A percentile compares a stretch with the other conserved stretches of the same genome.
Conservation (phyloP, 352 stramenopile genomes). For the Hyaloperonospora arabidopsidis region DNA sequence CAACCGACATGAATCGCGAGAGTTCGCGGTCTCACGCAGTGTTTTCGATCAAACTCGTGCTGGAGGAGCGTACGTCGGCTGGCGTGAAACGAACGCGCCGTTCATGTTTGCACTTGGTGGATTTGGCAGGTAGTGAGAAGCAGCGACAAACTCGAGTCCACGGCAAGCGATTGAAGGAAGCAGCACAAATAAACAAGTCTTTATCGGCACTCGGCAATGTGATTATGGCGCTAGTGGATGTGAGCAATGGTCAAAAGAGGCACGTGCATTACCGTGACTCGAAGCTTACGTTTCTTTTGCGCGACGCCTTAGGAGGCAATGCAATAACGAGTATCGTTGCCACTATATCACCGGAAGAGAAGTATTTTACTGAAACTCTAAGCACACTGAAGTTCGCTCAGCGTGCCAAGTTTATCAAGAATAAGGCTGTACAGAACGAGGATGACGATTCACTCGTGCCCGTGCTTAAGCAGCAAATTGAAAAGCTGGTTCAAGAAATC, state of each 20-base stretch:
- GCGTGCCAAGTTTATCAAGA: conserved; percentile 86
- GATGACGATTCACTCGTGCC: conserved; percentile 70
- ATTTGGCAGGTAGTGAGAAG: conserved; percentile 85
- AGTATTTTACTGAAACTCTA: conserved; percentile 81
- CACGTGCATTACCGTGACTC: conserved; percentile 85
- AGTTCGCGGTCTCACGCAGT: conserved; percentile 95
- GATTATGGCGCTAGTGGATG: conserved; percentile 83
- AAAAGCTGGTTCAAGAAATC: conserved; percentile 59
- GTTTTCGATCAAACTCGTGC: conserved; percentile 93
- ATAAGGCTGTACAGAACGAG: conserved; percentile 81
- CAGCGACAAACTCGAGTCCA: conserved; percentile 71
- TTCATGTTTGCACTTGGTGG: conserved; percentile 80
- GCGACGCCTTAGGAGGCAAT: conserved; percentile 79
- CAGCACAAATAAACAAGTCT: conserved; percentile 87
- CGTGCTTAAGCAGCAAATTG: conserved; percentile 68
- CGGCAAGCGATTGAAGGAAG: conserved; percentile 82
- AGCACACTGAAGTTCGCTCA: conserved; percentile 85
- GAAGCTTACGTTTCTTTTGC: conserved; percentile 78
- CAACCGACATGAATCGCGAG: conserved; percentile 96
- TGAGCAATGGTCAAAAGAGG: conserved; percentile 67
- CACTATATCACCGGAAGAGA: conserved; percentile 71
- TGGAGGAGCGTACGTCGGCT: conserved; percentile 50
- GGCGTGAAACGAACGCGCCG: conserved; percentile 55
- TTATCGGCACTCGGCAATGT: conserved; percentile 84
- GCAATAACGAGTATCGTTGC: conserved; percentile 82